Base-by-base conservation (phyloP, 352 stramenopile species). In the Blastocystis hominis region DNA sequence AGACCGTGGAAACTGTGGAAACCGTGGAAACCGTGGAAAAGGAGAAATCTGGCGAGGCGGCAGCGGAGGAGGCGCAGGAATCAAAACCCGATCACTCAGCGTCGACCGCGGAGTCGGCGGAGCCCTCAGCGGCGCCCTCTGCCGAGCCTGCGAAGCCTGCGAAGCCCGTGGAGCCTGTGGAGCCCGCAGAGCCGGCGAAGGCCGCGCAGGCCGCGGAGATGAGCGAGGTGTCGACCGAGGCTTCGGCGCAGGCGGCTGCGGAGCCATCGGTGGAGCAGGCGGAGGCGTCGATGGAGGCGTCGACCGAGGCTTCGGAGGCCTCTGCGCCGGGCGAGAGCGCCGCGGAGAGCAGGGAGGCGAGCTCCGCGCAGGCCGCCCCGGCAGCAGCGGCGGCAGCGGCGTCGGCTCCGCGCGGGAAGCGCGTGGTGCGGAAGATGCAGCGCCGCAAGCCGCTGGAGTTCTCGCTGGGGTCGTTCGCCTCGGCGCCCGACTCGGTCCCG, bases 371-470 rank as follows among this genome's bases (percentile, higher is more conserved):
- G 17, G 1, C 6, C 17, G 6, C 7, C 17, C 17, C 55, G 6
- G 17, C 20, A 7, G 6, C 17, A 2, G 50, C 50, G 10, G 13
- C 10, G 13, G 50, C 50, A n/a, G 10, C 50, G 10, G 5, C 24
- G 6, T 30, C 40, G 0, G 20, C 62, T 17, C 15, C n/a, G 62
- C 6, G 50, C n/a, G 24, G 50, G 53, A 63, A 64, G 20, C 72
- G 72, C 17, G 72, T 80, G 42, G 70, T 80, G 46, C 44, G 50
- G 3, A 80, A 80, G 70, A 46, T 80, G 30, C 70, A 80, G 70
- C 70, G 50, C 30, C 44, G 10, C 5, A 84, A 84, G 24, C 72
- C 72, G 4, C 30, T 66, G 15, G 72, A 68, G 15, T 84, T 84
- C 72, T 50, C 17, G 36, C 44, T 84, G 55, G 72, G 72, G 24